Base-by-base conservation (phyloP, 352 stramenopile genomes). In the Globisporangium parvum region DNA sequence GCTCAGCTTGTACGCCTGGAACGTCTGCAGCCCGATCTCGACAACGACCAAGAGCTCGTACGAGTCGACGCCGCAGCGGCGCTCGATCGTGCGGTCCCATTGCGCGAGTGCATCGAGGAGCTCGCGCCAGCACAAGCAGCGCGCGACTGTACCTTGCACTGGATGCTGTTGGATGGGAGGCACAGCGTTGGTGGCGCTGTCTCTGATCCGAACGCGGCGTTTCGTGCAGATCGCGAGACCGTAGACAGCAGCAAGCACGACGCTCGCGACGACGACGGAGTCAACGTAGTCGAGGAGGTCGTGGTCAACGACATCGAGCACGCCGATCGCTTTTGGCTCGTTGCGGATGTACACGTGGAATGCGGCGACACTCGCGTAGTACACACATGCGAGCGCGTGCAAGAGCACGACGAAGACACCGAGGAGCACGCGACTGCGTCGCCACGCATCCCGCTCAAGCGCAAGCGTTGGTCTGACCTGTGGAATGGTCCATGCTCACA, bases 1-100 rank as follows among this genome's bases (percentile, higher is more conserved):
- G 14, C 59, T 62, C 37, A 51, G 18, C 24, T 48, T 47, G 35
- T 62, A 53, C 31, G 35, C 59, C 17, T 65, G 53, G 31, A 42
- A 57, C 17, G 23, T 26, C 41, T 65, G 46, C 31, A 35, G 12
- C 0, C 42, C 54, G n/a, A 66, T 47, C 47, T 66, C 59, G 12
- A 62, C 35, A 39, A 62, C 21, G 17, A 57, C 52, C 12, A 50
- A 24, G 17, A 57, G 41, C 41, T 51, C 41, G 41, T 57, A 57
- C 26, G 33, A 31, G 28, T 51, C 40, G n/a, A 26, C n/a, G 14
- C 24, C 42, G 8, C 24, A 35, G n/a, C 15, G 17, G 3, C 15
- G 39, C 28, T 58, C 40, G 11, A 57, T n/a, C 3, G 15, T 20
- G 0, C 49, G 14, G n/a, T 60, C 44, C 45, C 44, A 59, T 1